A percentile compares a stretch with the other conserved stretches of the same genome.
Evolutionary conservation across 192 early-diverging fungal species (phyloP).

Genomic region (Phycomyces blakesleeanus): DNA sequence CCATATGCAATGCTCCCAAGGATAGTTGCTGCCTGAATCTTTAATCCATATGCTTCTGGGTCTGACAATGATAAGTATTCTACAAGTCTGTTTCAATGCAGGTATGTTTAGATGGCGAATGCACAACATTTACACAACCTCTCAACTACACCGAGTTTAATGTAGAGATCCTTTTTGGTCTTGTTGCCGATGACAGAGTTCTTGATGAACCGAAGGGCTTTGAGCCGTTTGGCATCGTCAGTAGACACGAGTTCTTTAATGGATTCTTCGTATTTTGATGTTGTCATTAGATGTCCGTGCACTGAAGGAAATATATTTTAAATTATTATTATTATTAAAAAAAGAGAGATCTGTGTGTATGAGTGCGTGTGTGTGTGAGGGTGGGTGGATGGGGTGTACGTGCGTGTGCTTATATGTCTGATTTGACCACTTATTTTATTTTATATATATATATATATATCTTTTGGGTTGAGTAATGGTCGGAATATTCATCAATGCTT

Average conservation of each 20-base stretch:
- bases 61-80: conserved; percentile 45
- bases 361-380: no score
- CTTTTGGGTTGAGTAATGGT: no score
- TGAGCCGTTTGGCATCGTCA: conserved; percentile 43
- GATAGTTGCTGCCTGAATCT: conserved; percentile 62
- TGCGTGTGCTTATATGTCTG: no score
- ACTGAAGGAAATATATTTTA: neutral
- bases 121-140: conserved; percentile 35
- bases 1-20: conserved; percentile 69
- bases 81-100: conserved; percentile 43
- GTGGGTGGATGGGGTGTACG: no score
- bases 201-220: conserved; percentile 70
- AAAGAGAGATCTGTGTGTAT: no score
- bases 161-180: conserved; percentile 75
- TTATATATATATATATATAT: no score
- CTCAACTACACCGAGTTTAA: conserved; percentile 57
- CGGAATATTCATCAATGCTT: no score
- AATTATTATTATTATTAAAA: no score
- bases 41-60: conserved; percentile 37
- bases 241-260: conserved; percentile 42
- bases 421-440: no score
- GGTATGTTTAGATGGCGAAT: neutral
- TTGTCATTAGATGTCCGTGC: conserved; percentile 40
- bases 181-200: conserved; percentile 80
- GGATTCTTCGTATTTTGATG: conserved; percentile 50